Evolutionary conservation across 495 filamentous ascomycete genomes (phyloP).

Genomic region (Penicillium daleae): DNA sequence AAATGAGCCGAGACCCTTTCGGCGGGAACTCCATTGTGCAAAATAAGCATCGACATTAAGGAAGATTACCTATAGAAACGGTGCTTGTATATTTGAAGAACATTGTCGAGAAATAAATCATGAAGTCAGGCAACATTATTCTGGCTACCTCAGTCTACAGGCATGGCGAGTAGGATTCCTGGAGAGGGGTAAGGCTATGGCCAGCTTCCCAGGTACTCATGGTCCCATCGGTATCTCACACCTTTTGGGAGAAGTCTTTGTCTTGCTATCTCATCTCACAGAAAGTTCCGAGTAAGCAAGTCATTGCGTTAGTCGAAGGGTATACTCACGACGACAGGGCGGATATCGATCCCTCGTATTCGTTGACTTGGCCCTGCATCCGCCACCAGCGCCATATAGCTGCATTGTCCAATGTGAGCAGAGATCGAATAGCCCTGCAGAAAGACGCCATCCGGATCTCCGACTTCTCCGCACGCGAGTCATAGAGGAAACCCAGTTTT

Average conservation of each 20-base stretch:
- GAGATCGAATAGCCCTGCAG: neutral
- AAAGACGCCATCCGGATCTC: conserved; percentile 4
- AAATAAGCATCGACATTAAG: neutral
- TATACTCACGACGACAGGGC: neutral
- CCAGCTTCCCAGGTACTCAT: neutral
- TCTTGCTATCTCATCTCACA: neutral
- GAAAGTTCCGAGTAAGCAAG: neutral
- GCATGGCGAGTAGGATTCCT: neutral
- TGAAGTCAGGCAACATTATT: neutral
- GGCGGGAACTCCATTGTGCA: neutral
- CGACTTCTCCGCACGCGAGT: neutral
- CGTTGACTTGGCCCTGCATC: neutral
- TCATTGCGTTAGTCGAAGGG: neutral
- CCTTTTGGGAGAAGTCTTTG: neutral
- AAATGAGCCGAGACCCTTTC: neutral
- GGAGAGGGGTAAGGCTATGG: neutral
- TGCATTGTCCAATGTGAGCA: neutral
- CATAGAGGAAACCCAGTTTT: neutral
- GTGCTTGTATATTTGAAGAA: too few species aligned
- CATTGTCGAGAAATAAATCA: neutral
- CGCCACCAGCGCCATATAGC: neutral
- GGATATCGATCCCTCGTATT: neutral
- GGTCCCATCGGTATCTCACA: neutral
- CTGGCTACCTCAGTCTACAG: neutral
- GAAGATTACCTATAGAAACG: neutral